Base-by-base conservation (phyloP, 257 asterid species). In the Plectranthus barbatus region DNA sequence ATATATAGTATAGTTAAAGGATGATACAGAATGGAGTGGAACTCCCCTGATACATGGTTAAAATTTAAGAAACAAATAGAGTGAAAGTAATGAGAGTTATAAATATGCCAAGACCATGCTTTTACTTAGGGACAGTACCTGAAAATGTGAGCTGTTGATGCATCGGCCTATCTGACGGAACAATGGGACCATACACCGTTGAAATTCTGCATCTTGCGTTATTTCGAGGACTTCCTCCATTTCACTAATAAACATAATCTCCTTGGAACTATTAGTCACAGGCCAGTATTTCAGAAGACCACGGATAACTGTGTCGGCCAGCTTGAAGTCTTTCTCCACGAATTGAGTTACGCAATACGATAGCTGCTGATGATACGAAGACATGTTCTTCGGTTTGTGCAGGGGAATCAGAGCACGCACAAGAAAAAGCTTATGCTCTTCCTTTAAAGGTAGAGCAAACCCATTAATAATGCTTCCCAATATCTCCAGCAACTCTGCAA, bases 201-300 rank as follows among this genome's bases (percentile, higher is more conserved):
- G 80, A 67, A 86, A 84, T 53, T 84, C 92, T n/a, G 81, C 77
- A 47, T 75, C 64, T 66, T 78, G 89, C 23, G 92, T 82, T 51
- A 63, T 77, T 71, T 86, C 87, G 24, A 86, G 62, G 9, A 86
- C 73, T 75, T 86, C 95, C 76, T 86, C 92, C 60, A 86, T 45
- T 67, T 86, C 95, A 63, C 86, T 79, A 14, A 86, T 79, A 73
- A 86, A 86, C 73, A 84, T 80, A 72, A 84, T 87, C 72, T 84
- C 91, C 75, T 86, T 86, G 18, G 83, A 80, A 46, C 91, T 79
- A 54, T 78, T 84, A 65, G 88, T 86, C 34, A 86, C 37, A 12
- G 95, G 95, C 95, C 95, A 84, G 49, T 80, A 86, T 67, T 84
- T 86, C 53, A 86, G 68, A 70, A 84, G 72, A 10, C 95, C 89